A percentile compares a stretch with the other conserved stretches of the same genome.
Evolutionary conservation across 768 basidiomycete species (phyloP).

Genomic region (Dioszegia aurantiaca): DNA sequence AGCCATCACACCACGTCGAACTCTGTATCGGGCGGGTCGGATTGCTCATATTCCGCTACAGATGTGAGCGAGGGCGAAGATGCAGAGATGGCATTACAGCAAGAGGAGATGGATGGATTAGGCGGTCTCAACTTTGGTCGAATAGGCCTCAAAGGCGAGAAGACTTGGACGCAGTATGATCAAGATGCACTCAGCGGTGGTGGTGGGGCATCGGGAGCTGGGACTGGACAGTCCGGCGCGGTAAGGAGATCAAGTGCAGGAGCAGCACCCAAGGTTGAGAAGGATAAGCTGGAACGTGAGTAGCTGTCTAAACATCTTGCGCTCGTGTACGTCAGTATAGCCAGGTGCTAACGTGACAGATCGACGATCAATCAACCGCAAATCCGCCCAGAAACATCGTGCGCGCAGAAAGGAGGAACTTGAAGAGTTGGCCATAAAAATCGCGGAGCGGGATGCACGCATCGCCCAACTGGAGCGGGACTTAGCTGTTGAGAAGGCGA

Average conservation of each 20-base stretch:
- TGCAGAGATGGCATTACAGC: constrained; percentile 3
- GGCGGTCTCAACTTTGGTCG: constrained; percentile 7
- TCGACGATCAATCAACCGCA: constrained; percentile 26
- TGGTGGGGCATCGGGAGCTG: neutral
- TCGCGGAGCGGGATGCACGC: constrained; percentile 4
- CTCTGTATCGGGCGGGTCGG: constrained; percentile 9
- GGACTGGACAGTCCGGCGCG: neutral
- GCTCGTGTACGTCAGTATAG: neutral
- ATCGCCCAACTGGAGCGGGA: constrained; percentile 18
- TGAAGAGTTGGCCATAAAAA: constrained; percentile 4
- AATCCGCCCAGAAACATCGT: constrained; percentile 28
- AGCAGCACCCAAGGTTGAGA: neutral
- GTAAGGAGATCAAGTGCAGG: neutral
- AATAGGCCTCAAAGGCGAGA: constrained; percentile 4
- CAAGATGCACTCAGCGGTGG: neutral
- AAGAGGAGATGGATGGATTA: constrained; percentile 4
- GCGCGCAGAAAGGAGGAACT: constrained; percentile 18
- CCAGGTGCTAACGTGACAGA: constrained; percentile 5
- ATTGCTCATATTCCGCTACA: constrained; percentile 21
- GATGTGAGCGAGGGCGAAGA: constrained; percentile 18
- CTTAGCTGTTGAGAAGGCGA: constrained; percentile 17
- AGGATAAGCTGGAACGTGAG: constrained; percentile 19
- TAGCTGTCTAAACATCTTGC: too few relatives aligned
- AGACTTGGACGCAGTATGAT: constrained; percentile 14
- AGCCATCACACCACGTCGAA: constrained; percentile 1